A percentile compares a stretch with the other conserved stretches of the same genome.
These are phyloP conservation scores for Ilex aquifolium DNA, from an alignment of 257 asterid genomes.

Conservation along the genomic window DNA sequence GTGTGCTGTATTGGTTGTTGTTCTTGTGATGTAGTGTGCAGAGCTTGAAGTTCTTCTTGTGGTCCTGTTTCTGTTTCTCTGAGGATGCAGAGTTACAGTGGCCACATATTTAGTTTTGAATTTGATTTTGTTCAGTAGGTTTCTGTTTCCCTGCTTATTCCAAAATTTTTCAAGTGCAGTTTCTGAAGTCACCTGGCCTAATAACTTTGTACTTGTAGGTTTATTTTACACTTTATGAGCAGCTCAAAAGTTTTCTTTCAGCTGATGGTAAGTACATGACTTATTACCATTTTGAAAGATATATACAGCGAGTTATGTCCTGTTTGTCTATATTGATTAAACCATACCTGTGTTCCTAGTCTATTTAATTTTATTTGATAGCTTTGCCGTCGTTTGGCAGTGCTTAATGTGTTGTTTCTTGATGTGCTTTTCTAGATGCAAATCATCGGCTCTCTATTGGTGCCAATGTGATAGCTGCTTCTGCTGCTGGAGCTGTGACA, in stretches of 20 bases:
- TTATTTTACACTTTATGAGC: slow-evolving; percentile 87
- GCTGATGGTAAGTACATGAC: slow-evolving; percentile 65
- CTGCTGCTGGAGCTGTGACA: slow-evolving; percentile 98
- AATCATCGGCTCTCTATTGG: slow-evolving; percentile 83
- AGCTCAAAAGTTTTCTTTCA: slow-evolving; percentile 65
- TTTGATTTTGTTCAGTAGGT: too few species aligned
- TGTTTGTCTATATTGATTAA: background rate
- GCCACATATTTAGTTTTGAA: too few species aligned
- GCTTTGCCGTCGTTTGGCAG: background rate
- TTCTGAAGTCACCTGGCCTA: slow-evolving; percentile 9
- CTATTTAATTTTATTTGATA: too few species aligned
- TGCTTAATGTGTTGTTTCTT: slow-evolving; percentile 7
- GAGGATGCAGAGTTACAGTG: too few species aligned
- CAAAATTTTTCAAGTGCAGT: slow-evolving; percentile 8
- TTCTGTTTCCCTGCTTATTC: background rate
- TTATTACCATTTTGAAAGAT: slow-evolving; percentile 8
- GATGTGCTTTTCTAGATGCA: slow-evolving; percentile 44
- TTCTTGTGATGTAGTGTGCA: too few species aligned
- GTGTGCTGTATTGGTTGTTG: too few species aligned
- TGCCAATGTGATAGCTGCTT: slow-evolving; percentile 89
- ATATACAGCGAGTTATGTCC: background rate
- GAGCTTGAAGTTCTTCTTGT: too few species aligned
- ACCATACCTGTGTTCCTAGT: background rate
- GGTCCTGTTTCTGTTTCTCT: too few species aligned
- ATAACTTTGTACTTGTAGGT: slow-evolving; percentile 67